These are phyloP conservation scores for Xylariaceae sp. DNA, from an alignment of 2,329 filamentous ascomycete species.

Conservation along the genomic window DNA sequence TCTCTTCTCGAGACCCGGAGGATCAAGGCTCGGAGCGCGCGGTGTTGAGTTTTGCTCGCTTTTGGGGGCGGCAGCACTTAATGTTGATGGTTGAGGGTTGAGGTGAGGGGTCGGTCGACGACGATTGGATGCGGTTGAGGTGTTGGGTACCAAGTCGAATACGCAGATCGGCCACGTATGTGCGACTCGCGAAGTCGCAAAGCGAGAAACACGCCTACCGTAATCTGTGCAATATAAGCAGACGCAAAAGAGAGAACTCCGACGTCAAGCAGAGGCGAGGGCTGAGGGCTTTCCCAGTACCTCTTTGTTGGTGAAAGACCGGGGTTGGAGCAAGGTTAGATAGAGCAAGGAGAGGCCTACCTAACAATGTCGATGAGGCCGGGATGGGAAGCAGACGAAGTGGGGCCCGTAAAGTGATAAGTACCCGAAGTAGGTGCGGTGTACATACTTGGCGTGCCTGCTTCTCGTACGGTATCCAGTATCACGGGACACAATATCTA, in stretches of 20 bases:
- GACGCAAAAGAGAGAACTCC: neutral
- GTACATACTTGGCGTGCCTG: neutral
- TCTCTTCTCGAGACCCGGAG: neutral
- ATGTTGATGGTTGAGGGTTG: neutral
- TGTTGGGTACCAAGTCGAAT: slow-evolving; percentile 1
- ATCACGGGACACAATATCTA: neutral
- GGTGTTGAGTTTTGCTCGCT: slow-evolving; percentile 6
- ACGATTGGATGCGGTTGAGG: slow-evolving; percentile 8
- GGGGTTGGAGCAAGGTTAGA: neutral
- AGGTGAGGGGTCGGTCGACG: slow-evolving; percentile 9
- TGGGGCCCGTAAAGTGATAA: neutral
- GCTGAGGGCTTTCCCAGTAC: neutral
- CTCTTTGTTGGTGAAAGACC: slow-evolving; percentile 1
- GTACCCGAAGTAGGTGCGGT: neutral
- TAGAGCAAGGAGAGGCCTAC: neutral
- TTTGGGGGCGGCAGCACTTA: neutral
- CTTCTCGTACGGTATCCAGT: neutral
- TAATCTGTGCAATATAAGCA: neutral
- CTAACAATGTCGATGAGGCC: neutral
- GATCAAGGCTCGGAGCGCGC: neutral
- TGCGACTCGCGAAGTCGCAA: neutral
- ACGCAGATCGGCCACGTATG: neutral
- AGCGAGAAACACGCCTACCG: neutral
- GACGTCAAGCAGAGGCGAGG: neutral
- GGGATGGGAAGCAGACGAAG: neutral